Percentiles rank a stretch among this genome's conserved stretches.
Conservation (phyloP, 2,329 filamentous ascomycete species). For the Orbilia oligospora region DNA sequence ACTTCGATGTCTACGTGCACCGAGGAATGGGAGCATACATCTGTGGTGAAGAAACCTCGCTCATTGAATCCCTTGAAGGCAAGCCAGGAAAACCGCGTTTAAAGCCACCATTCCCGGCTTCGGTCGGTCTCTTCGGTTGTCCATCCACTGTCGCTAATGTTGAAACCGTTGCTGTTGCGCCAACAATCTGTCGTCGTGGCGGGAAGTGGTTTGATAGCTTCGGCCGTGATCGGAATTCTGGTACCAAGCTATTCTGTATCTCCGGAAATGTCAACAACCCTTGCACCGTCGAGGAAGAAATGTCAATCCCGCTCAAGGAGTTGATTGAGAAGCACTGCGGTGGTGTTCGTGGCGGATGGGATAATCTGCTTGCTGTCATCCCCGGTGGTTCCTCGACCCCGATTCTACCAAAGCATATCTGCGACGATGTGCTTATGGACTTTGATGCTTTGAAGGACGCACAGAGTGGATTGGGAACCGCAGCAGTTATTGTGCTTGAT, state of each 20-base stretch:
- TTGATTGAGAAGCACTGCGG: constrained; percentile 99
- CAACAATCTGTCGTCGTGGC: constrained; percentile 94
- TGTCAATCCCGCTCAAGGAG: constrained; percentile 96
- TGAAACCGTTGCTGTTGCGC: constrained; percentile 94
- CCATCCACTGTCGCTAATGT: constrained; percentile 98
- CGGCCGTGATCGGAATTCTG: constrained; percentile 94
- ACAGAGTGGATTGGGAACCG: constrained; percentile 96
- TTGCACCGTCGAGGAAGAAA: constrained; percentile 97
- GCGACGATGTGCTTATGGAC: constrained; percentile 98
- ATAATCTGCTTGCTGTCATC: constrained; percentile 95
- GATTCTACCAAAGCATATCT: constrained; percentile 88
- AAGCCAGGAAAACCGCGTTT: constrained; percentile 98
- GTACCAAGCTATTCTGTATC: constrained; percentile 98
- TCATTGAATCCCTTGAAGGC: constrained; percentile 98
- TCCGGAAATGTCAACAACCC: constrained; percentile 99
- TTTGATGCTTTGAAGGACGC: constrained; percentile 98
- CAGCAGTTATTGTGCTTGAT: constrained; percentile 99
- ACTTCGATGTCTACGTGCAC: constrained; percentile 97
- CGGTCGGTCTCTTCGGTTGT: constrained; percentile 97
- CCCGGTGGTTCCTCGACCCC: constrained; percentile 97
- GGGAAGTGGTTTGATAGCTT: constrained; percentile 93
- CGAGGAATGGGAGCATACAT: constrained; percentile 96
- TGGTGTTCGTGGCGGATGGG: constrained; percentile 96
- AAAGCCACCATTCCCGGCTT: constrained; percentile 98
- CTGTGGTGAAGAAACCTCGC: constrained; percentile 96